Conservation (phyloP, 257 asterid genomes). For the Scutellaria barbata region DNA sequence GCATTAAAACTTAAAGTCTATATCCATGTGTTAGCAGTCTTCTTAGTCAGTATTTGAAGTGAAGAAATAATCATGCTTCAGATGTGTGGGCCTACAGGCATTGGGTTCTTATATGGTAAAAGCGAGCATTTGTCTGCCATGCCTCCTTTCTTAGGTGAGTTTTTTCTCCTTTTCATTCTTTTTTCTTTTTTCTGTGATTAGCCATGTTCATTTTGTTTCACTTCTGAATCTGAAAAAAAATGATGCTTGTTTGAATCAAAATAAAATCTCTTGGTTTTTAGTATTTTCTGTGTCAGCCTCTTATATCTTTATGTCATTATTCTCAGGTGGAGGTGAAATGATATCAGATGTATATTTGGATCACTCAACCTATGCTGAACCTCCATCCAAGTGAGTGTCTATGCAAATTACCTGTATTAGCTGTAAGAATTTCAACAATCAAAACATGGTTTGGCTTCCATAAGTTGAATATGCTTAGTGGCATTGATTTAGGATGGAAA, state of each 20-base stretch:
- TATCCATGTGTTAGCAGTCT: slow-evolving; percentile 24
- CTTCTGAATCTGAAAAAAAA: slow-evolving; percentile 26
- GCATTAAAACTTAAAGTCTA: slow-evolving; percentile 27
- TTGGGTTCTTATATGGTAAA: slow-evolving; percentile 94
- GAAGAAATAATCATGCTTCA: slow-evolving; percentile 77
- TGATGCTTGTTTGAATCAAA: background rate
- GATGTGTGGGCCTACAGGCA: slow-evolving; percentile 99
- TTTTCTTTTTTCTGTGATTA: background rate
- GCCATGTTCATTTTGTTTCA: slow-evolving; percentile 17
- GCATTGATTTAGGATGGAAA: slow-evolving; percentile 10
- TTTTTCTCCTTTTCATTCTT: background rate
- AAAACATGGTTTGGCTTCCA: slow-evolving; percentile 12
- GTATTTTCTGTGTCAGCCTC: slow-evolving; percentile 14
- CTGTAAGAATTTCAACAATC: slow-evolving; percentile 19
- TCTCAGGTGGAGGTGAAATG: slow-evolving; percentile 98
- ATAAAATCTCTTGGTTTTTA: background rate
- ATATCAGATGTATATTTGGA: slow-evolving; percentile 89
- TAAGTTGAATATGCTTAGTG: slow-evolving; percentile 5
- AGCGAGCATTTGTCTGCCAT: slow-evolving; percentile 71
- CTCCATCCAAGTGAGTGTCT: slow-evolving; percentile 82
- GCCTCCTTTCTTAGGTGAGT: slow-evolving; percentile 96
- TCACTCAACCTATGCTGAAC: slow-evolving; percentile 94
- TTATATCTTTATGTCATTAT: slow-evolving; percentile 31
- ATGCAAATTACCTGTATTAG: slow-evolving; percentile 19
- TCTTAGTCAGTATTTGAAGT: slow-evolving; percentile 48